Percentiles rank a stretch among this genome's conserved stretches.
phyloP scores from a whole-genome alignment of 768 basidiomycete species.

The Collybiopsis luxurians region DNA sequence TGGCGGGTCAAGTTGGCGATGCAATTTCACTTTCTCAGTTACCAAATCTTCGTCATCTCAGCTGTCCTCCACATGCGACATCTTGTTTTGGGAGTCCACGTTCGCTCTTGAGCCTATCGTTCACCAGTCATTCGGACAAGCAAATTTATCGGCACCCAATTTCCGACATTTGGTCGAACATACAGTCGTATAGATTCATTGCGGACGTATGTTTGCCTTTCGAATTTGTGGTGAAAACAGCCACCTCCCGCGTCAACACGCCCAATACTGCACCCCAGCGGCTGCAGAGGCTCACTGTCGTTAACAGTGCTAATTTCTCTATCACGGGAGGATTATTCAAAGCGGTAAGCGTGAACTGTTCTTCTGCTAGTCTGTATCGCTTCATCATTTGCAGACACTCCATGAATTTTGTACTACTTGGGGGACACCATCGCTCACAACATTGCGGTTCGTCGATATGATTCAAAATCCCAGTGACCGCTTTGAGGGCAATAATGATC shows the following conservation, averaged over 20 bases:
- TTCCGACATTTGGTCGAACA: neutral
- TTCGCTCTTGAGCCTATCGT: neutral
- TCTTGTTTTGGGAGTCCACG: neutral
- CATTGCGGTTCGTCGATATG: neutral
- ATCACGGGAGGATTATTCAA: too few relatives aligned
- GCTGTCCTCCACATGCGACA: neutral
- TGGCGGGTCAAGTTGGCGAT: neutral
- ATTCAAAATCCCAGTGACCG: neutral
- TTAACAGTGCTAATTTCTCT: too few relatives aligned
- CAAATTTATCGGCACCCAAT: neutral
- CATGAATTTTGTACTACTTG: too few relatives aligned
- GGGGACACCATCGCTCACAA: neutral
- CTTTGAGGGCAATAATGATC: neutral
- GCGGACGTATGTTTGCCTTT: too few relatives aligned
- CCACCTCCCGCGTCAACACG: too few relatives aligned
- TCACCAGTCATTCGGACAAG: neutral
- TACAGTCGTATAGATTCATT: too few relatives aligned
- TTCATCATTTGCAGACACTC: too few relatives aligned
- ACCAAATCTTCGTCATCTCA: neutral
- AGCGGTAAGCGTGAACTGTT: too few relatives aligned
- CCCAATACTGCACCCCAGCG: too few relatives aligned
- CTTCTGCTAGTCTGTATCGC: too few relatives aligned
- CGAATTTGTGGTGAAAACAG: too few relatives aligned
- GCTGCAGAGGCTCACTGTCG: too few relatives aligned
- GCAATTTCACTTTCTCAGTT: neutral